phyloP scores from a whole-genome alignment of 2,329 filamentous ascomycete species.

The Colletotrichum sp. region DNA sequence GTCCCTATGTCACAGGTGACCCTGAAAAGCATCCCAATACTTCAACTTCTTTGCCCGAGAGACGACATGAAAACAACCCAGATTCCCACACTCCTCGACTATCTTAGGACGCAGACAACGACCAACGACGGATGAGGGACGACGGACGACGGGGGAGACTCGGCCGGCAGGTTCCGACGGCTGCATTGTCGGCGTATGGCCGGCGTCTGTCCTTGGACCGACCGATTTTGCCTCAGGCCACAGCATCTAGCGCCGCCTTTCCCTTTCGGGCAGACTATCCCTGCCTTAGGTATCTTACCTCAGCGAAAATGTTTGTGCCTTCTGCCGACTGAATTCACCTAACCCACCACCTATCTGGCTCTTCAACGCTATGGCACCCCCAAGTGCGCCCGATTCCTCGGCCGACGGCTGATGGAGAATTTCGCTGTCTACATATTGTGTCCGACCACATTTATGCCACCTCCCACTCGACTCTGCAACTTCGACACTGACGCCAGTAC shows the following conservation, averaged over 20 bases:
- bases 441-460: not conserved
- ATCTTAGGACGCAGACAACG: not conserved
- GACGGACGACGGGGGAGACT: not conserved
- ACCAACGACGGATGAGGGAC: not conserved
- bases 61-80: not conserved
- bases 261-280: not conserved
- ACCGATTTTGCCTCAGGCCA: not conserved
- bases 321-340: conserved; percentile 6
- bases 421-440: not conserved
- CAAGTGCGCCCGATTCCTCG: not conserved
- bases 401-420: not conserved
- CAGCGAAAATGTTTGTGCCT: not conserved
- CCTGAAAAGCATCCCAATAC: not conserved
- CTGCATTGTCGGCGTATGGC: not conserved
- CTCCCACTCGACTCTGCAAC: not conserved
- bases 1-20: not conserved
- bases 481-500: not conserved
- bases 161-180: not conserved
- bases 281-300: not conserved
- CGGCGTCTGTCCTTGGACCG: not conserved
- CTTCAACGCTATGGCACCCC: not conserved
- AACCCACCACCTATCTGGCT: not conserved
- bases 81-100: not conserved
- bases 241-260: not conserved
- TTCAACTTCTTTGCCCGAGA: not conserved